phyloP scores from a whole-genome alignment of 352 stramenopile genomes.

The Globisporangium spiculum region DNA sequence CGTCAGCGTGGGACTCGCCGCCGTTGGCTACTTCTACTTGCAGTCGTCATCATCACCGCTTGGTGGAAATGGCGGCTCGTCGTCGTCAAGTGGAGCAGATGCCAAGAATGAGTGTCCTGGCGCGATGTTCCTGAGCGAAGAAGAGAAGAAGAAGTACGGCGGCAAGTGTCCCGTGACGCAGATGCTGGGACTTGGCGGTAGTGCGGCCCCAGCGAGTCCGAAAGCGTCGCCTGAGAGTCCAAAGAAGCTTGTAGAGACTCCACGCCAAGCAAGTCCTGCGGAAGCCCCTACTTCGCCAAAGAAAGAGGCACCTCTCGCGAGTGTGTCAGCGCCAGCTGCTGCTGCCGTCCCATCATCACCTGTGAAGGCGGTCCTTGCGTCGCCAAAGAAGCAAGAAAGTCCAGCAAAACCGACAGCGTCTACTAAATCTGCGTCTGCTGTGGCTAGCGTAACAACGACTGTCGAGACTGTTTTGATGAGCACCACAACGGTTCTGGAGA shows the following conservation, averaged over 20 bases:
- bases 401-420: slow-evolving; percentile 7
- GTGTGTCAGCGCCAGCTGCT: neutral
- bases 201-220: slow-evolving; percentile 2
- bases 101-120: slow-evolving; percentile 26
- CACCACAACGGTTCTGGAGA: neutral
- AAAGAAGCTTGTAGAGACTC: slow-evolving; percentile 6
- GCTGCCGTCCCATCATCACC: neutral
- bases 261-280: slow-evolving; percentile 3
- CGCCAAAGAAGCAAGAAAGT: slow-evolving; percentile 25
- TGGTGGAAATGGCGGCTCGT: neutral
- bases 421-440: neutral
- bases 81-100: slow-evolving; percentile 15
- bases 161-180: slow-evolving; percentile 42
- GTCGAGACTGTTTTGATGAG: neutral
- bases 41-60: slow-evolving; percentile 20
- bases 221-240: slow-evolving; percentile 18
- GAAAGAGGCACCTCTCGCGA: slow-evolving; percentile 3
- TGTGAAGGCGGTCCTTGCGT: slow-evolving; percentile 18
- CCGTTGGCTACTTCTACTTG: slow-evolving; percentile 59
- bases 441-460: neutral
- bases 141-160: slow-evolving; percentile 33
- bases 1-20: slow-evolving; percentile 52
- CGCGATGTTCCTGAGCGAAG: slow-evolving; percentile 25
- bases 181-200: slow-evolving; percentile 21
- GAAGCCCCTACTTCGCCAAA: slow-evolving; percentile 14